Evolutionary conservation across 2,329 filamentous ascomycete species (phyloP), one percentile per base, ranked within the genome.

Genomic region (Leptographium wingfieldii): DNA sequence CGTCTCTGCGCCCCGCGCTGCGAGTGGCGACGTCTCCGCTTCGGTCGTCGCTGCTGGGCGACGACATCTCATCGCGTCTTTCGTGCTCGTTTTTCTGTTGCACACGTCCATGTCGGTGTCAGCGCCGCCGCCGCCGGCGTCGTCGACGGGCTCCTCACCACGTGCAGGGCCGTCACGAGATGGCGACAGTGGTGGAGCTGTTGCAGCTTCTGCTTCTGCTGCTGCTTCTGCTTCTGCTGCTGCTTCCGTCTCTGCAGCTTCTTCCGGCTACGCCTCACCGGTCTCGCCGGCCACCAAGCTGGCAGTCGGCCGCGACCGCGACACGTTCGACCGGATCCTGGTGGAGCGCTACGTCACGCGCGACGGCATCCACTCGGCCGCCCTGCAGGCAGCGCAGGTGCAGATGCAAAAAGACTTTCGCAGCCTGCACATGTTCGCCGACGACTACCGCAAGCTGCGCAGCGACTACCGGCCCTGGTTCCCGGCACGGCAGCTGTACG

Each of bases 391-490:
- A 43, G 78, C 77, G 58, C 79, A 82, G 63, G 77, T 79, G 56
- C 73, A 85, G 60, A 80, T 85, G 64, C 78, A 79, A 65, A 57
- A 61, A 7, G 64, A 65, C 38, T 62, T 65, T 22, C 64, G 61
- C 46, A 77, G 82, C 65, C 85, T 73, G 82, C 62, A 61, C 60
- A 62, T 82, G 56, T 86, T 87, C 72, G 80, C 84, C 61, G 80
- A 86, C 62, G 85, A 90, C 69, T 90, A 92, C 76, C 78, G 82
- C 61, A 73, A 78, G 56, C 69, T 90, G 54, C 76, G 80, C 62
- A 75, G 71, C 63, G 77, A 82, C 10, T 81, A 79, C 67, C 78
- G 80, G 62, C 73, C 73, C 55, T 80, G 73, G 69, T 85, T 83
- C 60, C 78, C 80, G 3, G 76, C 81, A 1, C 77, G 74, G 65